phyloP scores from a whole-genome alignment of 2,329 filamentous ascomycete genomes.

The Cladobotryum mycophilum region DNA sequence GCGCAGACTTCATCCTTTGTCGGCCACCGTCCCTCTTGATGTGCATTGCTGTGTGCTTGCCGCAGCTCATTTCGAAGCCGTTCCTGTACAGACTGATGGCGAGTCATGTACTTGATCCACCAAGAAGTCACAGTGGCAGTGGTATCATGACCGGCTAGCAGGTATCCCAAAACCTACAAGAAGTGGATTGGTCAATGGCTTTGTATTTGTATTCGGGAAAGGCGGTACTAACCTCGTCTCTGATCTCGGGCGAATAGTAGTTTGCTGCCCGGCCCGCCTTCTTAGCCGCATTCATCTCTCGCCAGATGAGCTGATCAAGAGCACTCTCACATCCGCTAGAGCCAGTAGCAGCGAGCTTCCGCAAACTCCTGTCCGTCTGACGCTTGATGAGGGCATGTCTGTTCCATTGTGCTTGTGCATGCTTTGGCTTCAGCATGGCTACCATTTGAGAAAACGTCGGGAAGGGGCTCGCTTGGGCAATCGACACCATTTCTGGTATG shows the following conservation, averaged over 20 bases:
- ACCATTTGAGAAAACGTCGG: conserved; percentile 16
- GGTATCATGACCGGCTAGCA: conserved; percentile 26
- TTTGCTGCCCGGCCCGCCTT: conserved; percentile 24
- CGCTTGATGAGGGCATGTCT: conserved; percentile 16
- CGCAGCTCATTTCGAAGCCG: conserved; percentile 22
- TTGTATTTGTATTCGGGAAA: neutral
- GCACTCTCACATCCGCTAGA: conserved; percentile 16
- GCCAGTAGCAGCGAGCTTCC: conserved; percentile 11
- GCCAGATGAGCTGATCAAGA: conserved; percentile 28
- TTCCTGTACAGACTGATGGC: conserved; percentile 17
- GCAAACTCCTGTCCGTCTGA: conserved; percentile 17
- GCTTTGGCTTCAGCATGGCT: conserved; percentile 19
- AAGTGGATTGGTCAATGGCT: neutral
- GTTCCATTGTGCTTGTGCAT: conserved; percentile 21
- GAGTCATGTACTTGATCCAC: conserved; percentile 24
- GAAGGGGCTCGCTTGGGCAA: conserved; percentile 19
- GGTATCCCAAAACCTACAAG: conserved; percentile 20
- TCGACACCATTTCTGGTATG: conserved; percentile 20
- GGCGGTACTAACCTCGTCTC: conserved; percentile 26
- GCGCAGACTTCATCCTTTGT: conserved; percentile 23
- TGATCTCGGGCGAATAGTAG: conserved; percentile 27
- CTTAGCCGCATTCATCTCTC: conserved; percentile 26
- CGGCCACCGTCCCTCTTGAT: conserved; percentile 20
- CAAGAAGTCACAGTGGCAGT: conserved; percentile 23
- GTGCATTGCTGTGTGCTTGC: conserved; percentile 17